phyloP scores from a whole-genome alignment of 371 early-diverging fungal genomes.

The Entomophthora muscae region DNA sequence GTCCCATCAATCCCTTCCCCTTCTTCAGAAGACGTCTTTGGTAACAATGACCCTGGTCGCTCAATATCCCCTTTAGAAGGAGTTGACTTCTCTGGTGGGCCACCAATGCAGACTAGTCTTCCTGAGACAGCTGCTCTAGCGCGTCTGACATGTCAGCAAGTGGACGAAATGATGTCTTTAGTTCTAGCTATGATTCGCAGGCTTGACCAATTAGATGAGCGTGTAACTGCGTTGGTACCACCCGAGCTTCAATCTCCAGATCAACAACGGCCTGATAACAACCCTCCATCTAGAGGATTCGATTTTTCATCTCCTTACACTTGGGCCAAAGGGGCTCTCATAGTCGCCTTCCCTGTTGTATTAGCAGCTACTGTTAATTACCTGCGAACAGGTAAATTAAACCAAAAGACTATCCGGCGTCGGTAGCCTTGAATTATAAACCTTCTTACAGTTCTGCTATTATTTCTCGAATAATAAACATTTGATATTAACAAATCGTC shows the following conservation, averaged over 20 bases:
- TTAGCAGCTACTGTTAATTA: not conserved
- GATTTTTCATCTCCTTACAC: not conserved
- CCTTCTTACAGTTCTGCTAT: not conserved
- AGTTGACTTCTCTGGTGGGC: not conserved
- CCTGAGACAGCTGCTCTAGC: conserved; percentile 7
- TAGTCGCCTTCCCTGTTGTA: not conserved
- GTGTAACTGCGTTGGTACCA: not conserved
- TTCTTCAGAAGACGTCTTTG: not conserved
- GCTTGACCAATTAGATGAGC: conserved; percentile 4
- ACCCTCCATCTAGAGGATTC: not conserved
- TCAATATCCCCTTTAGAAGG: not conserved
- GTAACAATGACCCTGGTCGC: not conserved
- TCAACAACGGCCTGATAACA: not conserved
- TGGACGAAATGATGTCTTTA: conserved; percentile 8
- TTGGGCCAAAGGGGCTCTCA: not conserved
- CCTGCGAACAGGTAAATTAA: not conserved
- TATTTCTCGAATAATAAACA: not conserved
- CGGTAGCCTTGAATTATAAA: not conserved
- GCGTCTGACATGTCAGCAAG: conserved; percentile 1
- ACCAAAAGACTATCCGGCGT: not conserved
- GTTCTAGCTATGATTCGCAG: conserved; percentile 6
- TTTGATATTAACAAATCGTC: too few species aligned
- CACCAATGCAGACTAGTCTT: not conserved
- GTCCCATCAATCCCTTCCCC: not conserved
- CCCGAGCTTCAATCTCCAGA: not conserved